Base-by-base conservation (phyloP, 352 stramenopile species). In the Globisporangium orthogonon region DNA sequence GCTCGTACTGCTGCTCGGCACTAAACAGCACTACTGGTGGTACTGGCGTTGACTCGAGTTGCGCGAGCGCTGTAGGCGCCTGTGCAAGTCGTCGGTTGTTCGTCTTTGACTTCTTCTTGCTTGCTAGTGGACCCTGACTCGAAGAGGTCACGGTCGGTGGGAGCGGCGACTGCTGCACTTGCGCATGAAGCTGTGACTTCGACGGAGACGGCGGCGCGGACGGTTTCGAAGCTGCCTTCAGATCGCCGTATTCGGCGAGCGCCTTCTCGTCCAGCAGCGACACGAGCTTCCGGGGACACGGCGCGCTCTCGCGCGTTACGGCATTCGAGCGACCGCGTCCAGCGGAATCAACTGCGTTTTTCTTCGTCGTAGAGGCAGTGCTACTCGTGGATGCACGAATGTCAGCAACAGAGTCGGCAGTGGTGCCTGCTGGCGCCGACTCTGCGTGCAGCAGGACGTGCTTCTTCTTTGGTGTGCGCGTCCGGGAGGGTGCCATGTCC, bases 251-350 rank as follows among this genome's bases (percentile, higher is more conserved):
- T 13, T 31, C 37, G 10, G 58, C 50, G 49, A 64, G 52, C 4
- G 58, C 61, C n/a, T 48, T 57, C 29, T 63, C 60, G 33, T 77
- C 67, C 11, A 75, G 56, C 33, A 82, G 50, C 31, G 76, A 62
- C 7, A 82, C 33, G 10, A 64, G 58, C 29, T 64, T 52, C 13
- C 54, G 60, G 3, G 58, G 48, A 18, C 58, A 52, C 15, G 58
- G 58, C 5, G 54, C 46, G 18, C 59, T 62, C 39, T 65, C 50
- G 7, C 43, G 35, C 7, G 52, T 44, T 28, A 50, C 51, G 35
- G 44, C 51, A 30, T 63, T 63, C 30, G 58, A 48, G 11, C 51
- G 58, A 10, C 45, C 17, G 44, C 51, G 58, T 5, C 18, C 29
- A 11, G 37, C 6, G 35, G 37, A 10, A 15, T 54, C 54, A 13